A percentile compares a stretch with the other conserved stretches of the same genome.
Conservation (phyloP, 2,329 filamentous ascomycete genomes). For the Emmonsiellopsis sp. region DNA sequence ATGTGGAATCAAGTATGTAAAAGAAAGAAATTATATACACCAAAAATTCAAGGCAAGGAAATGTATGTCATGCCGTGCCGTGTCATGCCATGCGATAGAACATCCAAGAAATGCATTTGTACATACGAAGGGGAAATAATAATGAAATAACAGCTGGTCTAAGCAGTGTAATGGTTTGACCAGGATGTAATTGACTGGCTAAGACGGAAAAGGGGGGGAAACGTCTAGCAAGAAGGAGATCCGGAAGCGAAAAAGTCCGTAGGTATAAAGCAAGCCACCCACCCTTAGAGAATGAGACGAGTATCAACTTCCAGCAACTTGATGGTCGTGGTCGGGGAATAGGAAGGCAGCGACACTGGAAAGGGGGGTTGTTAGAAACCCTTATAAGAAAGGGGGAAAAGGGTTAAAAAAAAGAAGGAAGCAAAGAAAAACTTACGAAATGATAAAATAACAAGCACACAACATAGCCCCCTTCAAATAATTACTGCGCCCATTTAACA, state of each 20-base stretch:
- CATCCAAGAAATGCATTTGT: no score
- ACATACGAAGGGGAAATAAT: no score
- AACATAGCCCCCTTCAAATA: conserved; percentile 71
- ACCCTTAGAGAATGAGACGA: background rate
- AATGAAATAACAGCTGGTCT: no score
- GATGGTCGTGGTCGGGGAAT: background rate
- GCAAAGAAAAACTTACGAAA: conserved; percentile 42
- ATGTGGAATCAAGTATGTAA: no score
- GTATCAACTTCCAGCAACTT: background rate
- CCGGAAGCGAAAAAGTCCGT: background rate
- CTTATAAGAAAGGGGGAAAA: background rate
- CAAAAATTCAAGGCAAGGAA: no score
- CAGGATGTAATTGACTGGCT: no score
- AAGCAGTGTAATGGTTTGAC: no score
- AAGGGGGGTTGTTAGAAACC: background rate
- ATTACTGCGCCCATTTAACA: conserved; percentile 72
- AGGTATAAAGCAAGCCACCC: background rate
- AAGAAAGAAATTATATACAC: no score
- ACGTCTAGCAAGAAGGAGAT: no score
- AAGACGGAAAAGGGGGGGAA: no score
- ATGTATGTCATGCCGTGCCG: no score
- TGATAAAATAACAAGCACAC: conserved; percentile 70
- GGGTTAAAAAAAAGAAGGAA: background rate
- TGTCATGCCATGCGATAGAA: no score
- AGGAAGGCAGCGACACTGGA: background rate